Evolutionary conservation across 306 rosid species (phyloP), one percentile per base, ranked within the genome.

Genomic region (Alnus glutinosa): DNA sequence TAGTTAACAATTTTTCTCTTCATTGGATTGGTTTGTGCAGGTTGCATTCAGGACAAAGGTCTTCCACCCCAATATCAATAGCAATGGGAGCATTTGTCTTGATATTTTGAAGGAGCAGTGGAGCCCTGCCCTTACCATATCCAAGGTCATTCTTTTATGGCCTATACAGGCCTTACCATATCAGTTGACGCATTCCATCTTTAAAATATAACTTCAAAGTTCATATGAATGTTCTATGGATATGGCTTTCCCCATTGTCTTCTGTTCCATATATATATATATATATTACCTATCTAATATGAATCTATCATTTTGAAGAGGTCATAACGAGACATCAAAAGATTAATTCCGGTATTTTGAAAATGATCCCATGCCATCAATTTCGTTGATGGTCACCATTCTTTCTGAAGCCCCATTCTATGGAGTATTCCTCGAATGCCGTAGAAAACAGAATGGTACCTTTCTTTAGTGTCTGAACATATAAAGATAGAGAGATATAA

Each of bases 41-140:
- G 95, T 90, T 47, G 92, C 92, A 7, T 90, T 89, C 88, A 84
- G 89, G 78, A 86, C 92, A 70, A 90, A 90, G 83, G 95, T 90
- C 59, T 90, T 88, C 77, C 94, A 88, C 74, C 94, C 94, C 55
- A 90, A 90, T 55, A 87, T 90, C 75, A 89, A 89, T 78, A 90
- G 95, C 88, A 90, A 90, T 10, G 95, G 95, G 52, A 90, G 95
- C 83, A 90, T 90, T 84, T 90, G 95, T 82, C 92, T 90, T 44
- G 95, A 90, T 80, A 90, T 90, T 48, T 72, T 90, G 85, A 90
- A 90, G 88, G 95, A 90, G 79, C 95, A 89, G 75, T 89, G 91
- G 95, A 89, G 95, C 80, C 95, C 95, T 58, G 95, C 95, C 52
- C 80, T 90, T 16, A 90, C 93, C 78, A 89, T 91, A 74, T 89